Evolutionary conservation across 2,329 filamentous ascomycete species (phyloP), one percentile per base, ranked within the genome.

Genomic region (Fusarium camptoceras): DNA sequence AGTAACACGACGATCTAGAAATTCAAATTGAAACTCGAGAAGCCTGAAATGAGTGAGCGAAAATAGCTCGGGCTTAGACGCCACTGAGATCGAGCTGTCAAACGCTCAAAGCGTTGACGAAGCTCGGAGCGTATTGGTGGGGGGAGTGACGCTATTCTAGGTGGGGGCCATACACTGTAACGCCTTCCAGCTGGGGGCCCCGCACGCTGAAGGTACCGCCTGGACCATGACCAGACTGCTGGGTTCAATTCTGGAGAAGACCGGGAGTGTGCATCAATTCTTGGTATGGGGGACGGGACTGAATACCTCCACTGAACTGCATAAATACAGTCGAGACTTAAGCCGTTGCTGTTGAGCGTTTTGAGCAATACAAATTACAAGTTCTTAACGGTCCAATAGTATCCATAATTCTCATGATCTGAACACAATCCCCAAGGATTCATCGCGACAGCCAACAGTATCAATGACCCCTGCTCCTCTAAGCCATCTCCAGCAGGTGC

Each of bases 71-170:
- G 54, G 44, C 61, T 58, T 49, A 69, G 34, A 57, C 67, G 54
- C 64, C 63, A 70, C 63, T 42, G 43, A 55, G 66, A 62, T 66
- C 49, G 42, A 68, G 67, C 67, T 70, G 67, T 71, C 67, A 70
- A 71, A 70, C 62, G 64, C 50, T 42, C 67, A 44, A 47, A 70
- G 66, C 59, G 67, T 71, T 64, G 46, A 70, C 43, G 42, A 68
- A 55, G 41, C 63, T 31, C 34, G 28, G 48, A 44, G 20, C 44
- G 42, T 56, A 60, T 66, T 66, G 66, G 68, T 47, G 65, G 68
- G 39, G 58, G 41, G 18, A 25, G 59, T 61, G 63, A 66, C 68
- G 68, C 68, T 71, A 69, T 71, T 44, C 43, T 8, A 20, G 56
- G 66, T 69, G 65, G 64, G 49, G 49, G n/a, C 24, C 31, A 41